These are phyloP conservation scores for Syzygium grande DNA, from an alignment of 345 rosid species.

Conservation along the genomic window DNA sequence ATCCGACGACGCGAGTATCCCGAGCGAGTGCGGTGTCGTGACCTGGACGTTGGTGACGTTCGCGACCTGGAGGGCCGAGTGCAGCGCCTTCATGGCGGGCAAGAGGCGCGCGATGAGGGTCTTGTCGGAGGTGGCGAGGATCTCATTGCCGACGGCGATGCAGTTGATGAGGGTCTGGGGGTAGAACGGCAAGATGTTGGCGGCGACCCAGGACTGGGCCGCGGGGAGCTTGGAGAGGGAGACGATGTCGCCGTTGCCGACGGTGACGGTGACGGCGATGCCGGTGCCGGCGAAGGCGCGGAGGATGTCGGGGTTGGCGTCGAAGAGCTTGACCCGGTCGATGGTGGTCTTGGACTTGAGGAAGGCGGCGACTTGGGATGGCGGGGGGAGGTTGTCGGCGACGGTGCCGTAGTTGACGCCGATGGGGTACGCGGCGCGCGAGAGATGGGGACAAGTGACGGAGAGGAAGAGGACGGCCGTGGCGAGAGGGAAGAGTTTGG, in stretches of 20 bases:
- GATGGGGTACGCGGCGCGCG: constrained; percentile 32
- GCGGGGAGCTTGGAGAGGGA: constrained; percentile 44
- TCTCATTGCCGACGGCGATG: constrained; percentile 71
- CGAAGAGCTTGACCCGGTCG: constrained; percentile 69
- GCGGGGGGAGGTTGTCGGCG: constrained; percentile 73
- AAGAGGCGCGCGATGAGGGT: constrained; percentile 44
- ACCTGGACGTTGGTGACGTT: constrained; percentile 43
- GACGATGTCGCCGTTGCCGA: constrained; percentile 61
- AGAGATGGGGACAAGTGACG: not conserved
- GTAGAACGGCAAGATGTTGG: constrained; percentile 43
- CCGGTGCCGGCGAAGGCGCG: constrained; percentile 62
- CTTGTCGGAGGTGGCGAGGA: constrained; percentile 59
- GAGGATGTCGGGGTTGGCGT: constrained; percentile 61
- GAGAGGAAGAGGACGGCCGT: constrained; percentile 8
- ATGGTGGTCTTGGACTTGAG: constrained; percentile 59
- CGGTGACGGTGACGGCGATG: constrained; percentile 58
- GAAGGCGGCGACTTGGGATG: constrained; percentile 56
- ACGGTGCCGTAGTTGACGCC: constrained; percentile 86
- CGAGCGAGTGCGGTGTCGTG: constrained; percentile 69
- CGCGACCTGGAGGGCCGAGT: constrained; percentile 42
- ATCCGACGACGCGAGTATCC: constrained; percentile 57
- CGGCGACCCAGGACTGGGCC: constrained; percentile 53
- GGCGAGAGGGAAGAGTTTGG: not conserved
- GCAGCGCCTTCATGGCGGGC: constrained; percentile 63
- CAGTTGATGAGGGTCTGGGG: constrained; percentile 41